Percentiles rank a stretch among this genome's conserved stretches.
Conservation (phyloP, 495 filamentous ascomycete genomes). For the Hypoxylon subgilvum region DNA sequence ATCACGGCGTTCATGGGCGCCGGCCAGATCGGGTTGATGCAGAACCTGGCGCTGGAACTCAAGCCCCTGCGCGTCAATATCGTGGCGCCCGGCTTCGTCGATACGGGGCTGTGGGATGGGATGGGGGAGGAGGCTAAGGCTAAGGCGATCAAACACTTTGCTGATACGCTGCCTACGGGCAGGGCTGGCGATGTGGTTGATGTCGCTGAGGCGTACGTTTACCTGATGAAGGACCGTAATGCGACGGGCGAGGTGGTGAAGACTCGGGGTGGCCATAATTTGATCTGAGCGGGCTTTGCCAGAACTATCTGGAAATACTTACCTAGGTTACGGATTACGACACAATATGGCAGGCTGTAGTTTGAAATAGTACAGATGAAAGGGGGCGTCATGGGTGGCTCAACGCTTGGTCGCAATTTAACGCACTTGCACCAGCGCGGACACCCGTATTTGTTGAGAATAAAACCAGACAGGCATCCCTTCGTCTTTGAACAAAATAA, state of each 20-base stretch:
- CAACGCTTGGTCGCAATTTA: no score
- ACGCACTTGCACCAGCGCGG: no score
- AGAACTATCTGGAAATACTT: no score
- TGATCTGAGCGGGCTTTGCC: conserved; percentile 37
- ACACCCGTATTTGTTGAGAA: no score
- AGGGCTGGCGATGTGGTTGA: conserved; percentile 60
- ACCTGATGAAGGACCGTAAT: conserved; percentile 63
- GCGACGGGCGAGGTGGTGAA: conserved; percentile 38
- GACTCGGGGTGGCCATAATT: conserved; percentile 31
- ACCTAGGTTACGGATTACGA: no score
- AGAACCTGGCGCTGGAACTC: conserved; percentile 63
- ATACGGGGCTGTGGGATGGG: conserved; percentile 57
- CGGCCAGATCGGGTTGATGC: conserved; percentile 50
- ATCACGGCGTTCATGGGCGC: conserved; percentile 48
- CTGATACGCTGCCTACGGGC: conserved; percentile 44
- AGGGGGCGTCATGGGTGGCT: no score
- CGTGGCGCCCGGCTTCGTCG: conserved; percentile 61
- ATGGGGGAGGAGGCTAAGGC: conserved; percentile 39
- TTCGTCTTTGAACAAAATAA: no score
- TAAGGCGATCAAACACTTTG: conserved; percentile 34
- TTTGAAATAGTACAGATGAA: no score
- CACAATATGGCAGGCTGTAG: no score
- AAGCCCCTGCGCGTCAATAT: conserved; percentile 66
- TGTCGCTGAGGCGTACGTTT: conserved; percentile 69
- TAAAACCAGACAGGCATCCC: no score